Evolutionary conservation across 768 basidiomycete species (phyloP).

Genomic region (Dictyophora rubrovolvata): DNA sequence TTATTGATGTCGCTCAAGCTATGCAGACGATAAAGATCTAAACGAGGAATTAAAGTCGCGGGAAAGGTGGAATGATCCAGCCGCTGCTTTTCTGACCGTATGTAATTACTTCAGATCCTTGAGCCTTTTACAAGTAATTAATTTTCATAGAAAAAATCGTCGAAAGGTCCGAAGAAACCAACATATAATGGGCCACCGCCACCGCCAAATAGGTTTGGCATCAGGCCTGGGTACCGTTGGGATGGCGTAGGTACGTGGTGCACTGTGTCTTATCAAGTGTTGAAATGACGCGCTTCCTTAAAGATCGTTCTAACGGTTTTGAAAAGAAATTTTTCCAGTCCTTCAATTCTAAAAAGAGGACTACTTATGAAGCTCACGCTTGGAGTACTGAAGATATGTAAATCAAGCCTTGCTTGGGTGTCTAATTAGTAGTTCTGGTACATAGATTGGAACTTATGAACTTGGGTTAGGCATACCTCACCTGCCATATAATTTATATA

Average conservation of each 20-base stretch:
- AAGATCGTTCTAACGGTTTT: constrained; percentile 88
- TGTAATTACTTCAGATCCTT: constrained; percentile 17
- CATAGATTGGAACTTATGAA: too few species aligned
- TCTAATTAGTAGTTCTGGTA: not conserved
- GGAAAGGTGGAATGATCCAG: constrained; percentile 96
- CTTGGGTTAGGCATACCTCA: too few species aligned
- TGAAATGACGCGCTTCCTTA: not conserved
- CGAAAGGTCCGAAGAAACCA: constrained; percentile 71
- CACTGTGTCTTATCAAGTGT: not conserved
- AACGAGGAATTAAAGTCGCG: constrained; percentile 77
- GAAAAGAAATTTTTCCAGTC: constrained; percentile 88
- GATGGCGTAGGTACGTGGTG: constrained; percentile 80
- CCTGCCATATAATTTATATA: too few species aligned
- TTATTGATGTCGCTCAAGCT: constrained; percentile 16
- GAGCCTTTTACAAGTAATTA: not conserved
- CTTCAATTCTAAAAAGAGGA: constrained; percentile 64
- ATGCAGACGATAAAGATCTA: constrained; percentile 73
- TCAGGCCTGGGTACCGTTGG: constrained; percentile 94
- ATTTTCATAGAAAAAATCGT: constrained; percentile 52
- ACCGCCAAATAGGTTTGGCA: constrained; percentile 91
- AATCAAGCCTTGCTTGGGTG: too few species aligned
- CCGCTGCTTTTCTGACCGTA: constrained; percentile 86
- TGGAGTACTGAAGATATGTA: constrained; percentile 96
- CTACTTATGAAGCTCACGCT: constrained; percentile 60
- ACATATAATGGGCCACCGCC: constrained; percentile 81